Conservation (phyloP, 2,329 filamentous ascomycete genomes). For the Dichotomopilus funicola region DNA sequence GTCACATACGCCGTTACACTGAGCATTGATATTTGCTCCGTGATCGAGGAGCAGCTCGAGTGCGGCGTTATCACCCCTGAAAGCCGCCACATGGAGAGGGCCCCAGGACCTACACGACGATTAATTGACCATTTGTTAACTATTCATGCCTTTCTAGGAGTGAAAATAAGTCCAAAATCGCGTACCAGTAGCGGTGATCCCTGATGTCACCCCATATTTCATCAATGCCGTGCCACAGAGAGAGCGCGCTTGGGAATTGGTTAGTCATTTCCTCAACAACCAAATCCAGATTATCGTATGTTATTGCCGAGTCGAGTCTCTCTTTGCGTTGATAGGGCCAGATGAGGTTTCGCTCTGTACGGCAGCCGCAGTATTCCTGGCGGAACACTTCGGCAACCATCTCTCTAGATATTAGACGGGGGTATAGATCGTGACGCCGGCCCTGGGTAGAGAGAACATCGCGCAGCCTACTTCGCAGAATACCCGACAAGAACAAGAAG, state of each 20-base stretch:
- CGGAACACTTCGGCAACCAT: background rate
- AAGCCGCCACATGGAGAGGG: background rate
- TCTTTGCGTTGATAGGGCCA: too few relatives aligned
- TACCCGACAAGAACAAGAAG: background rate
- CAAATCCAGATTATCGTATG: too few relatives aligned
- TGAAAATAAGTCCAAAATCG: background rate
- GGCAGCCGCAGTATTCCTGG: background rate
- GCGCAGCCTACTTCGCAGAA: background rate
- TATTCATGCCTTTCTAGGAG: too few relatives aligned
- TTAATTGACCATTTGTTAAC: too few relatives aligned
- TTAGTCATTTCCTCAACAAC: too few relatives aligned
- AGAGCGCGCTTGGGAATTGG: background rate
- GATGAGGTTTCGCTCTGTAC: too few relatives aligned
- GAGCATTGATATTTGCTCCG: background rate
- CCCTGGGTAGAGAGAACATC: background rate
- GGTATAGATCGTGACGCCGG: background rate
- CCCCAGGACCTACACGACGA: background rate
- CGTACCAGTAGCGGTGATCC: background rate
- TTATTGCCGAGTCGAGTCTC: too few relatives aligned
- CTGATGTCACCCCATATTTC: background rate
- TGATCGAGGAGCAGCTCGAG: constrained; percentile 1
- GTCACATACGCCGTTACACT: background rate
- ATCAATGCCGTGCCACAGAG: background rate
- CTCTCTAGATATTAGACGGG: background rate
- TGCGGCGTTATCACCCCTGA: background rate